phyloP scores from a whole-genome alignment of 306 rosid genomes.

The Bauhinia variegata region DNA sequence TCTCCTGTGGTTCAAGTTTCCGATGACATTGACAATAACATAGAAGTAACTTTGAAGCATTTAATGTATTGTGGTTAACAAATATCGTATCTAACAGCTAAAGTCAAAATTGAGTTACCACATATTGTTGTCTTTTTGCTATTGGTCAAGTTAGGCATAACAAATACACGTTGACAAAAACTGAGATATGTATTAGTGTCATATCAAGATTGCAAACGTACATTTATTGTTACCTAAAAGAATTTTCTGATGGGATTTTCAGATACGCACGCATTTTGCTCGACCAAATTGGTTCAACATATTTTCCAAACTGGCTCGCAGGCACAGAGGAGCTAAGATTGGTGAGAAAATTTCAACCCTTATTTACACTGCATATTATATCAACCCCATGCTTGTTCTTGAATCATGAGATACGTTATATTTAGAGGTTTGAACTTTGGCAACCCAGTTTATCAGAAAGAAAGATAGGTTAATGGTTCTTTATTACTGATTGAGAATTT shows the following conservation, averaged over 20 bases:
- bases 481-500: slow-evolving; percentile 27
- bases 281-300: slow-evolving; percentile 77
- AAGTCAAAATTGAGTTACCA: background rate
- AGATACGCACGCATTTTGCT: slow-evolving; percentile 80
- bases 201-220: background rate
- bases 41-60: background rate
- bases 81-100: background rate
- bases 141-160: slow-evolving; percentile 5
- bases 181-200: too few relatives aligned
- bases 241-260: slow-evolving; percentile 30
- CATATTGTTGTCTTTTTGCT: background rate
- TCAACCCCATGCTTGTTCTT: background rate
- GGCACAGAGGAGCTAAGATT: slow-evolving; percentile 69
- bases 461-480: background rate
- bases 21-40: too few relatives aligned
- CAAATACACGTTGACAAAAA: too few relatives aligned
- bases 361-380: background rate
- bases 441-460: background rate
- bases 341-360: slow-evolving; percentile 54
- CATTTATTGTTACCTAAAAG: background rate
- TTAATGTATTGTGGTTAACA: background rate
- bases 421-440: slow-evolving; percentile 9
- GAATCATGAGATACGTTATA: background rate
- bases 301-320: slow-evolving; percentile 70
- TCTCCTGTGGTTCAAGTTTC: slow-evolving; percentile 1